Base-by-base conservation (phyloP, 1,284 basidiomycete species). In the Ceratobasidium sp. region DNA sequence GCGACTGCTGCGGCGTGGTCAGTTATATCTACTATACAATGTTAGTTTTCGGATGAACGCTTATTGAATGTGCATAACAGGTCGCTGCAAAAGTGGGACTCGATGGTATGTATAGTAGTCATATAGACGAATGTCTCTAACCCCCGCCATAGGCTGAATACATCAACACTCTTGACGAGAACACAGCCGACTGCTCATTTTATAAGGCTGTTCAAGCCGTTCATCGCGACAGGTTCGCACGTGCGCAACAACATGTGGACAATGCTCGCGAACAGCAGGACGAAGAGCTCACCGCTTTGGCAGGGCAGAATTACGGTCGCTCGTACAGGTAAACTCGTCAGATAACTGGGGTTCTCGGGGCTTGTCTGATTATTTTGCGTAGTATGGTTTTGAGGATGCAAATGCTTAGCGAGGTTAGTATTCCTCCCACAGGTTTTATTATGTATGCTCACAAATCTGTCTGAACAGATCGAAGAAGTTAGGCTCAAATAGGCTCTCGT, bases 1-100 rank as follows among this genome's bases (percentile, higher is more conserved):
- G 88, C 87, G 0, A 87, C 88, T 0, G 87, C 88, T 0, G 87
- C 88, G 0, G 85, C 86, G 16, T 89, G 88, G 88, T 85, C 85
- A 46, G 63, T 66, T 34, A 14, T 46, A 27, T 27, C 6, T 27
- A 24, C 14, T 43, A 29, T 31, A 13, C 29, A 22, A 8, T 9
- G 13, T 53, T 19, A 53, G 31, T 27, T 41, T 31, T 19, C 16
- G 11, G 7, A 14, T 14, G 11, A 27, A 31, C 14, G 43, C 22
- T 61, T 41, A 46, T 27, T 37, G 9, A 14, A 54, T 14, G 29
- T 31, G 53, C 13, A 11, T n/a, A 19, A 11, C 29, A 69, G 65
- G 65, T 69, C 65, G 37, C 81, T 88, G 34, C 84, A 85, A 68
- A 84, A 88, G 77, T 89, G 88, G 88, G 87, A 88, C 76, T 81